Percentiles rank a stretch among this genome's conserved stretches.
Evolutionary conservation across 2,329 filamentous ascomycete genomes (phyloP).

Genomic region (Venturia aucupariae): DNA sequence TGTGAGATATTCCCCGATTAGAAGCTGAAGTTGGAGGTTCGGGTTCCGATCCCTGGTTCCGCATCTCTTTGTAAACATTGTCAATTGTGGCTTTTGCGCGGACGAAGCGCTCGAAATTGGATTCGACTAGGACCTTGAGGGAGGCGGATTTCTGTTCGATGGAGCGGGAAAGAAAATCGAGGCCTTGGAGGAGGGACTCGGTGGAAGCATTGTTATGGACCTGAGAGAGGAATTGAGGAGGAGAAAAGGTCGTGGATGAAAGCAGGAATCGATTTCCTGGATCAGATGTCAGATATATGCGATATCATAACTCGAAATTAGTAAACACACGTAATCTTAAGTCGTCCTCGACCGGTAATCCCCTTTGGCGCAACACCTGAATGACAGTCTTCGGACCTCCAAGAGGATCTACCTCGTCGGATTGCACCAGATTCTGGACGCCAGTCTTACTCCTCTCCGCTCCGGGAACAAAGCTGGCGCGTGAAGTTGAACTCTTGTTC

Average conservation of each 20-base stretch:
- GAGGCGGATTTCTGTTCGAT: slow-evolving; percentile 98
- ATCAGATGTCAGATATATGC: not conserved
- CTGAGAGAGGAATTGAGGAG: slow-evolving; percentile 82
- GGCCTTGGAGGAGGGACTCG: slow-evolving; percentile 65
- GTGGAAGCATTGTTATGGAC: slow-evolving; percentile 83
- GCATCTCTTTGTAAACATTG: slow-evolving; percentile 97
- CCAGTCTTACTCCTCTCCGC: slow-evolving; percentile 60
- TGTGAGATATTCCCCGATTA: slow-evolving; percentile 40
- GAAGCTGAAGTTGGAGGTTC: slow-evolving; percentile 18
- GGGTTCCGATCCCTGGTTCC: slow-evolving; percentile 53
- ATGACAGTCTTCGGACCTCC: slow-evolving; percentile 85
- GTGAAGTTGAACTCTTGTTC: slow-evolving; percentile 62
- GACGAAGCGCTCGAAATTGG: slow-evolving; percentile 97
- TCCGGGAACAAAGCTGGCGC: slow-evolving; percentile 54
- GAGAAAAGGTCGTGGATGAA: slow-evolving; percentile 92
- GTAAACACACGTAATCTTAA: slow-evolving; percentile 56
- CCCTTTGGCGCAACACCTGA: slow-evolving; percentile 63
- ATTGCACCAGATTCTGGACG: slow-evolving; percentile 69
- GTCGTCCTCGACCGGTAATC: slow-evolving; percentile 78
- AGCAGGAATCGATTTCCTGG: slow-evolving; percentile 80
- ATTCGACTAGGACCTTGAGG: slow-evolving; percentile 90
- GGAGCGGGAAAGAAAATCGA: slow-evolving; percentile 78
- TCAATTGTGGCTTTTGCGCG: slow-evolving; percentile 96
- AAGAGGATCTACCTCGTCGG: slow-evolving; percentile 86
- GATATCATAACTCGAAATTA: not conserved